Conservation (phyloP, 2,329 filamentous ascomycete genomes). For the Xylaria hypoxylon region DNA sequence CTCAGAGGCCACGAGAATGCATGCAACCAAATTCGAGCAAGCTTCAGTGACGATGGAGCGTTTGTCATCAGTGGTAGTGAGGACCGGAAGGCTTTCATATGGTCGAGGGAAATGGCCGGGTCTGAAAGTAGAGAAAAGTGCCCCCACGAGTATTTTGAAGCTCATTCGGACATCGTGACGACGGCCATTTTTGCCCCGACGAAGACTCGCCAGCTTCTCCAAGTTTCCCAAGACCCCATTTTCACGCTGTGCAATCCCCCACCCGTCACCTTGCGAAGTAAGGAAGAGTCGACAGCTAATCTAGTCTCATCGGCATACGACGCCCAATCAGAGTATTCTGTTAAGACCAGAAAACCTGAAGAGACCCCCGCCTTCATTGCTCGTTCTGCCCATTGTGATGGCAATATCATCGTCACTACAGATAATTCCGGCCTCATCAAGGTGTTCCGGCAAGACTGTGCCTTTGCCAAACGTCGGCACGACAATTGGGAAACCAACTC, state of each 20-base stretch:
- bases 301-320: slow-evolving; percentile 56
- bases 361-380: slow-evolving; percentile 82
- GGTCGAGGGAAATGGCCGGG: slow-evolving; percentile 74
- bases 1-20: slow-evolving; percentile 92
- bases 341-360: slow-evolving; percentile 61
- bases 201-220: slow-evolving; percentile 80
- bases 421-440: slow-evolving; percentile 92
- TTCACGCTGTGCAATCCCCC: slow-evolving; percentile 97
- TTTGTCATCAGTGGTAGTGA: slow-evolving; percentile 95
- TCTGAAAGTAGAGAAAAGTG: slow-evolving; percentile 80
- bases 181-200: slow-evolving; percentile 87
- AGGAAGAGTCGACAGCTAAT: slow-evolving; percentile 68
- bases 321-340: slow-evolving; percentile 43
- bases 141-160: slow-evolving; percentile 89
- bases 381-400: slow-evolving; percentile 79
- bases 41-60: slow-evolving; percentile 85
- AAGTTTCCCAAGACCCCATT: slow-evolving; percentile 88
- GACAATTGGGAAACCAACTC: slow-evolving; percentile 84
- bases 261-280: slow-evolving; percentile 82
- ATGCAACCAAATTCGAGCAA: slow-evolving; percentile 89
- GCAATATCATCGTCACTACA: slow-evolving; percentile 92
- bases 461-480: slow-evolving; percentile 79
- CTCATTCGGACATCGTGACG: slow-evolving; percentile 88
- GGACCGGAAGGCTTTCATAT: slow-evolving; percentile 89
- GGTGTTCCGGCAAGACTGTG: slow-evolving; percentile 95